phyloP scores from a whole-genome alignment of 805 yeast species.

The Blastobotrys mokoenaii region DNA sequence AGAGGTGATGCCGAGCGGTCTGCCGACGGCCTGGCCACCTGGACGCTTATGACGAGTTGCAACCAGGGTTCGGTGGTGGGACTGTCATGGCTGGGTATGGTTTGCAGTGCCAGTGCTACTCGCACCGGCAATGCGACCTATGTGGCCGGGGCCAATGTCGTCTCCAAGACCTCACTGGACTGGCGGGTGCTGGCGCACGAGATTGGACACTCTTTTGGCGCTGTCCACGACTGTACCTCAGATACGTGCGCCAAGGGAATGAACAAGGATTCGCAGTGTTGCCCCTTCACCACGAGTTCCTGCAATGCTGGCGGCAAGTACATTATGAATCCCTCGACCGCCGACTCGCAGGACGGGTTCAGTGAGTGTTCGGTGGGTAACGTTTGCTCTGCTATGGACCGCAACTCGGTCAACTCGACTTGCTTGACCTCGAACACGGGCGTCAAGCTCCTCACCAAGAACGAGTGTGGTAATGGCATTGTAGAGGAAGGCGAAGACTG shows the following conservation, averaged over 20 bases:
- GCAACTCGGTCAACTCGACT: constrained; percentile 23
- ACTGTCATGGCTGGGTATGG: constrained; percentile 30
- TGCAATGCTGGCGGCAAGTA: constrained; percentile 29
- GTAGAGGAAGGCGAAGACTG: constrained; percentile 34
- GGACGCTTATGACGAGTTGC: constrained; percentile 30
- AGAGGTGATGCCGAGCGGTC: constrained; percentile 18
- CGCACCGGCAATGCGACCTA: constrained; percentile 12
- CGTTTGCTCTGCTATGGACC: constrained; percentile 25
- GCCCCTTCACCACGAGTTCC: constrained; percentile 24
- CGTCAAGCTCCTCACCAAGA: constrained; percentile 23
- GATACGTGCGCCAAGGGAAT: constrained; percentile 26
- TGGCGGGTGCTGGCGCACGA: constrained; percentile 33
- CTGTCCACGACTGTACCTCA: constrained; percentile 33
- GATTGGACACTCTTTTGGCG: constrained; percentile 33
- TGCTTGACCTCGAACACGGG: constrained; percentile 25
- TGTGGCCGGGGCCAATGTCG: constrained; percentile 28
- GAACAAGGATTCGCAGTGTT: constrained; percentile 25
- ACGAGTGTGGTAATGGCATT: constrained; percentile 32
- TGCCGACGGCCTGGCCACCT: constrained; percentile 28
- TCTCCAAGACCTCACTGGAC: constrained; percentile 26
- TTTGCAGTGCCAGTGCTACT: constrained; percentile 21
- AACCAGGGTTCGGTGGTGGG: constrained; percentile 30
- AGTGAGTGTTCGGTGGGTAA: constrained; percentile 30
- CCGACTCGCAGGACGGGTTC: constrained; percentile 23
- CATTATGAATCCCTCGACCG: constrained; percentile 31